A percentile compares a stretch with the other conserved stretches of the same genome.
These are phyloP conservation scores for Solanum hybrid DNA, from an alignment of 305 asterid species.

Conservation along the genomic window DNA sequence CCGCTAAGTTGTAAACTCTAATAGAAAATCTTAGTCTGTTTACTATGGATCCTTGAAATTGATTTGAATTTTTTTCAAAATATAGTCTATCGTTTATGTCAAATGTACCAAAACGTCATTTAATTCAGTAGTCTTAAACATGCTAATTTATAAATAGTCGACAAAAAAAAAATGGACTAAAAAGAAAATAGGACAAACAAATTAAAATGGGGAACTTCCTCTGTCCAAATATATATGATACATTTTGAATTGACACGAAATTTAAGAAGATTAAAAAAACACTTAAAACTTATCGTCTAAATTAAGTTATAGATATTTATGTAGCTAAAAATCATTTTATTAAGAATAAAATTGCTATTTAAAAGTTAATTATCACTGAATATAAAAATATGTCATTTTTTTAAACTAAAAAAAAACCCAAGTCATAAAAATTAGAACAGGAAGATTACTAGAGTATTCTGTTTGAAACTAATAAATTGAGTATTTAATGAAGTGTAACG, in stretches of 20 bases:
- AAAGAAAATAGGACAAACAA: not conserved
- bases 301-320: no score
- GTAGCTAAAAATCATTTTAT: no score
- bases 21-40: not conserved
- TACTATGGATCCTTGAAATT: not conserved
- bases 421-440: not conserved
- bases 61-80: not conserved
- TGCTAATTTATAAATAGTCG: not conserved
- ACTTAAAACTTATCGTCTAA: not conserved
- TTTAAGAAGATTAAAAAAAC: no score
- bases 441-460: not conserved
- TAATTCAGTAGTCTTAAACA: not conserved
- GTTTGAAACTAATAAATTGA: not conserved
- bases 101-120: not conserved
- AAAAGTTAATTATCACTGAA: not conserved
- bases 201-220: not conserved
- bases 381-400: no score
- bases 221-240: rapidly evolving
- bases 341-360: no score
- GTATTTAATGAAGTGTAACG: not conserved
- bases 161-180: not conserved
- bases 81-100: not conserved
- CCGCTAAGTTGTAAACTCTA: not conserved
- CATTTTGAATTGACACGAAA: no score
- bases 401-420: not conserved